A percentile compares a stretch with the other conserved stretches of the same genome.
Conservation (phyloP, 257 asterid species). For the Pogostemon cablin region DNA sequence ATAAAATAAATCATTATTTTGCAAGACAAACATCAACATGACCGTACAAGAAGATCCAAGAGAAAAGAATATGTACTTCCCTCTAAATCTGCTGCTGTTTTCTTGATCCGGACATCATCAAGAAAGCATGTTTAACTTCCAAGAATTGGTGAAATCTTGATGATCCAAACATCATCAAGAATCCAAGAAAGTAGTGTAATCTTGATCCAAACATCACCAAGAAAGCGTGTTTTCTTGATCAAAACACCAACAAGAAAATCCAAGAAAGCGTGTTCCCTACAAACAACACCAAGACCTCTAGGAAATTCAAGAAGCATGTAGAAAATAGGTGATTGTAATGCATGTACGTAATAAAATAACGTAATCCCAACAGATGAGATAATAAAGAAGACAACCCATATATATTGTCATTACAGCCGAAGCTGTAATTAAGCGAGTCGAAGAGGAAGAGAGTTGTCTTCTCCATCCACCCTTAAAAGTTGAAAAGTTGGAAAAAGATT, state of each 20-base stretch:
- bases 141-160: no score
- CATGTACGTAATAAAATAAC: slow-evolving; percentile 27
- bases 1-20: neutral
- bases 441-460: neutral
- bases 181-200: no score
- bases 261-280: neutral
- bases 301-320: neutral
- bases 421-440: neutral
- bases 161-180: no score
- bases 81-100: no score
- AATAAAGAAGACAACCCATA: slow-evolving; percentile 14
- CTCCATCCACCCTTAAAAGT: neutral
- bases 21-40: neutral
- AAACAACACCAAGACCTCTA: neutral
- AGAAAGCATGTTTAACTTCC: no score
- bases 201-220: no score
- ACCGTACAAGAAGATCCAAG: slow-evolving; percentile 11
- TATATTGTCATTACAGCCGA: neutral
- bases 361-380: neutral
- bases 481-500: neutral
- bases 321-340: slow-evolving; percentile 26
- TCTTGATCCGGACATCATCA: no score
- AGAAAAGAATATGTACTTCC: neutral
- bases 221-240: no score
- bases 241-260: neutral